Evolutionary conservation across 129 eudicot genomes (phyloP).

Genomic region (Arctium lappa): DNA sequence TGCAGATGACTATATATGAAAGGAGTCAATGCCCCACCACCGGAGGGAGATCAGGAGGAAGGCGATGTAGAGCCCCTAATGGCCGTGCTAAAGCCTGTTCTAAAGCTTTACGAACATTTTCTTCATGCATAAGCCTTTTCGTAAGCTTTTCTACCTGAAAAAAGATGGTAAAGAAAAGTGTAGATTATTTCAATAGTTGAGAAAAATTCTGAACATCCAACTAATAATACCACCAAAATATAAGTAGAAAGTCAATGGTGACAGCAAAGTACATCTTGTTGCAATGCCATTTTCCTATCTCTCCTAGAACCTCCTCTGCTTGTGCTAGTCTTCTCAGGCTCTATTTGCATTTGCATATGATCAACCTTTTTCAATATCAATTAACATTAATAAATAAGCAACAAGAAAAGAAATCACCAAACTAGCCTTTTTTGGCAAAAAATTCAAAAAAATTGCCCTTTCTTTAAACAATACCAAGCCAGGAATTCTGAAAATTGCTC

Average conservation of each 20-base stretch:
- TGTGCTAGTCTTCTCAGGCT: constrained; percentile 38
- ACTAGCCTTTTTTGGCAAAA: not conserved
- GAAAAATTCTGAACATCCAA: not conserved
- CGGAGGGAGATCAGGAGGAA: constrained; percentile 75
- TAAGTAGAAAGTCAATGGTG: not conserved
- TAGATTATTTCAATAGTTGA: not conserved
- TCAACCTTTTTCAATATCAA: constrained; percentile 35
- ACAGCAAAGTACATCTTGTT: constrained; percentile 54
- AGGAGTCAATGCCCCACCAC: constrained; percentile 3
- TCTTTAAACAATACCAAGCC: not conserved
- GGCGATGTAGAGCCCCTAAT: constrained; percentile 68
- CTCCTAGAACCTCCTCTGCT: constrained; percentile 34
- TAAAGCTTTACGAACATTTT: constrained; percentile 72
- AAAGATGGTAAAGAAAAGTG: not conserved
- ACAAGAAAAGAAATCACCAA: not conserved
- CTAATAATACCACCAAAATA: not conserved
- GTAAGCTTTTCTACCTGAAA: constrained; percentile 70
- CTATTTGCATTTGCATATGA: constrained; percentile 38
- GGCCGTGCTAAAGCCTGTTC: constrained; percentile 74
- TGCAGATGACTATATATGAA: not conserved
- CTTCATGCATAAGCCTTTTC: constrained; percentile 72
- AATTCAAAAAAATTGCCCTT: too few relatives aligned
- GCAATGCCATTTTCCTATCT: constrained; percentile 60
- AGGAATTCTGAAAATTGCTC: too few relatives aligned
- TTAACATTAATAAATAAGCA: constrained; percentile 1